phyloP scores from a whole-genome alignment of 345 rosid genomes.

The Sonneratia alba region DNA sequence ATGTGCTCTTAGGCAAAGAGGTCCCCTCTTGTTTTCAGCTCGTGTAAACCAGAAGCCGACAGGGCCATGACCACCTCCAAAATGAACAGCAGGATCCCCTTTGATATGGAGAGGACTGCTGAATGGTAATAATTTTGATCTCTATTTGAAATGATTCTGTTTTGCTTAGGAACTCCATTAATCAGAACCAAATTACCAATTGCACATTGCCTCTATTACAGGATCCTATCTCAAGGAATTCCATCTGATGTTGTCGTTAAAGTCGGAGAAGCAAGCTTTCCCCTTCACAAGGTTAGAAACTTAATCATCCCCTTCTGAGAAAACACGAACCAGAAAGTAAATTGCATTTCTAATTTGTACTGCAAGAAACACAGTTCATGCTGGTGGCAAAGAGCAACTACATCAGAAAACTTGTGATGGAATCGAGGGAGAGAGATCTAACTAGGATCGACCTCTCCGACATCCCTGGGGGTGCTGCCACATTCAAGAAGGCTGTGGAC shows the following conservation, averaged over 20 bases:
- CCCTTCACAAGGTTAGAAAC: slow-evolving; percentile 65
- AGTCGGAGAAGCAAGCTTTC: slow-evolving; percentile 64
- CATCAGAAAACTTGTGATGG: slow-evolving; percentile 67
- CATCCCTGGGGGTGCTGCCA: slow-evolving; percentile 82
- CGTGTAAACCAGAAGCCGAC: neutral
- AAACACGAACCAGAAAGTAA: neutral
- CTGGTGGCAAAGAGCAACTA: slow-evolving; percentile 83
- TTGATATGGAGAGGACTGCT: slow-evolving; percentile 32
- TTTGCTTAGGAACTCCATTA: neutral
- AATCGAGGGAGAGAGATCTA: slow-evolving; percentile 48
- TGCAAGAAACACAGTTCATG: slow-evolving; percentile 45
- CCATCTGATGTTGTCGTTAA: slow-evolving; percentile 65
- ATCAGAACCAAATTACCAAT: neutral
- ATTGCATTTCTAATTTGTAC: neutral
- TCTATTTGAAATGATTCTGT: neutral
- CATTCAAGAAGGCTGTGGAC: slow-evolving; percentile 74
- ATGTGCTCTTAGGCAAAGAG: slow-evolving; percentile 1
- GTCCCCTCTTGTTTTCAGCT: neutral
- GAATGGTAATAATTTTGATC: slow-evolving; percentile 18
- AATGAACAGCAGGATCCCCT: slow-evolving; percentile 14
- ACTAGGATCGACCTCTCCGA: slow-evolving; percentile 54
- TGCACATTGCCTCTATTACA: slow-evolving; percentile 14
- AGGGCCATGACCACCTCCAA: slow-evolving; percentile 18
- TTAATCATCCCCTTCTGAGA: neutral
- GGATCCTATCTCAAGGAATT: slow-evolving; percentile 79